Base-by-base conservation (phyloP, 192 early-diverging fungal species). In the Entophlyctis helioformis region DNA sequence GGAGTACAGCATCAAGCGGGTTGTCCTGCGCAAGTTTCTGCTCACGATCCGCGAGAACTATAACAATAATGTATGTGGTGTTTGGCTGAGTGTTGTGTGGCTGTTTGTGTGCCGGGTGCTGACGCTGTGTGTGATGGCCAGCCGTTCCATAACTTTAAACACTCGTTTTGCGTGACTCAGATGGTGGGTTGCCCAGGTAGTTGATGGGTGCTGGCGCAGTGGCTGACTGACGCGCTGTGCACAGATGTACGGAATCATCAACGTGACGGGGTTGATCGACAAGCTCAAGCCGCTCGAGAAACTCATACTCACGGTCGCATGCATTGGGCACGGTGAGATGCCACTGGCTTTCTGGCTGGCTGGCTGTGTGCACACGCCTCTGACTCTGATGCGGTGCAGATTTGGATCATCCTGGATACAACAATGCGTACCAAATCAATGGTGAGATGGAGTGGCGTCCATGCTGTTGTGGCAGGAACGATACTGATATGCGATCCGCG, bases 341-440 rank as follows among this genome's bases (percentile, higher is more conserved):
- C 32, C n/a, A n/a, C n/a, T n/a, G n/a, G n/a, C n/a, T n/a, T n/a
- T n/a, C n/a, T n/a, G n/a, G n/a, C n/a, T n/a, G n/a, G n/a, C n/a
- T n/a, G n/a, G n/a, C n/a, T n/a, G n/a, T n/a, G n/a, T n/a, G n/a
- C n/a, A n/a, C n/a, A n/a, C n/a, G n/a, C n/a, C n/a, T n/a, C n/a
- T n/a, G n/a, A n/a, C n/a, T n/a, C n/a, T n/a, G n/a, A n/a, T n/a
- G n/a, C n/a, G n/a, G n/a, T n/a, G n/a, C n/a, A n/a, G n/a, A n/a
- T n/a, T n/a, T n/a, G n/a, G n/a, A n/a, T n/a, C n/a, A 62, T 39
- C 58, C 63, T 16, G 66, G 66, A 25, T 58, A 46, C 59, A 69
- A 69, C 59, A 69, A 69, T 36, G 66, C 66, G 2, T 69, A 69
- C 51, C 66, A 69, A 62, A 66, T 69, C 47, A 69, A 69, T 51